A percentile compares a stretch with the other conserved stretches of the same genome.
phyloP scores from a whole-genome alignment of 768 basidiomycete species.

The Mycena crocata region DNA sequence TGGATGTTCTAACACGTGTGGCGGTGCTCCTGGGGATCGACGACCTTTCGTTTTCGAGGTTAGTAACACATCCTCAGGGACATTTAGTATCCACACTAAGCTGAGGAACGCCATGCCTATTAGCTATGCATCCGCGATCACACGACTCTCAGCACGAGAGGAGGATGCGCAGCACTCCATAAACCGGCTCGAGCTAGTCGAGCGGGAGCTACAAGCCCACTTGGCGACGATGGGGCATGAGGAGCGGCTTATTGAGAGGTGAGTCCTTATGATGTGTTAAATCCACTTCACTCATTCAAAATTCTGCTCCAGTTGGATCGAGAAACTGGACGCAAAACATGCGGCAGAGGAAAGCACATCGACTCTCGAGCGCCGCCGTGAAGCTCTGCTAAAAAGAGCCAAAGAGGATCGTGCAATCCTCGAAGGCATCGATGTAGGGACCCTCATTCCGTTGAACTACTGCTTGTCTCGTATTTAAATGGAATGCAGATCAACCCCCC shows the following conservation, averaged over 20 bases:
- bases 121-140: conserved; percentile 55
- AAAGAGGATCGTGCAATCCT: conserved; percentile 60
- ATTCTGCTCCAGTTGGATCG: conserved; percentile 48
- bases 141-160: conserved; percentile 45
- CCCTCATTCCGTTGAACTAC: background rate
- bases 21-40: conserved; percentile 47
- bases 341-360: conserved; percentile 41
- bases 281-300: too few relatives aligned
- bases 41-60: conserved; percentile 52
- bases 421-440: conserved; percentile 44
- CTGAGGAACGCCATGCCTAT: background rate
- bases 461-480: background rate
- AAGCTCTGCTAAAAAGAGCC: conserved; percentile 56
- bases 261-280: conserved; percentile 9
- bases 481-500: conserved; percentile 43
- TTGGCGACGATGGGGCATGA: conserved; percentile 50
- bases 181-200: conserved; percentile 47
- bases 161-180: conserved; percentile 46
- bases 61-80: background rate
- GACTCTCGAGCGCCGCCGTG: conserved; percentile 52
- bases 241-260: conserved; percentile 51
- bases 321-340: conserved; percentile 39
- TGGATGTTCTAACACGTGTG: conserved; percentile 42
- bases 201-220: conserved; percentile 51
- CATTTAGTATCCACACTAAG: background rate